Conservation (phyloP, 257 asterid genomes). For the Nicotiana paniculata region DNA sequence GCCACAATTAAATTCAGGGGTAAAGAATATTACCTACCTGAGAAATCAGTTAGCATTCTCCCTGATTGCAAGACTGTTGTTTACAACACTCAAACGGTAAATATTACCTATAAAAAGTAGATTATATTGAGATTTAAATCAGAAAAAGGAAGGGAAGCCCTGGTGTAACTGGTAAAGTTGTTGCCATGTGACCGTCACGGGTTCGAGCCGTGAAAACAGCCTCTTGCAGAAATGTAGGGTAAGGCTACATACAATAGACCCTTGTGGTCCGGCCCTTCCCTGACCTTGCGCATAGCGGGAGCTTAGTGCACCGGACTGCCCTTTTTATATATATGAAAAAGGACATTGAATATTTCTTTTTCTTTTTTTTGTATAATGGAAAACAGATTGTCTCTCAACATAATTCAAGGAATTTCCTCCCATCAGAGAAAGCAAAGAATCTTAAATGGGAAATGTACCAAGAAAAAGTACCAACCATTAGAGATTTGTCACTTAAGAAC, state of each 20-base stretch:
- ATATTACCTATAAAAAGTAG: neutral
- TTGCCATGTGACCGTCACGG: too few species aligned
- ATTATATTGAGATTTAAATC: neutral
- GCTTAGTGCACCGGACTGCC: too few species aligned
- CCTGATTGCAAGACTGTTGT: slow-evolving; percentile 80
- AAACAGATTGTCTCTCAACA: slow-evolving; percentile 55
- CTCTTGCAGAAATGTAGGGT: too few species aligned
- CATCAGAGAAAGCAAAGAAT: slow-evolving; percentile 26
- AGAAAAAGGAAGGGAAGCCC: too few species aligned
- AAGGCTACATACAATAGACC: too few species aligned
- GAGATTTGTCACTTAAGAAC: slow-evolving; percentile 30
- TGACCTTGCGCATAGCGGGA: too few species aligned
- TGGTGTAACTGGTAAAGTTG: too few species aligned
- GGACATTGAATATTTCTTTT: neutral
- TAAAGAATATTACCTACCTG: slow-evolving; percentile 40
- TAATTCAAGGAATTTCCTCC: slow-evolving; percentile 43
- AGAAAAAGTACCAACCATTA: slow-evolving; percentile 37
- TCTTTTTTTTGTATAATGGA: neutral
- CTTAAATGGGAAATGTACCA: slow-evolving; percentile 45
- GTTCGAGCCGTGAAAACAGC: too few species aligned
- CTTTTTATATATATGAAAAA: neutral
- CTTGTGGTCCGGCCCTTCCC: too few species aligned
- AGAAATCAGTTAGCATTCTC: slow-evolving; percentile 58
- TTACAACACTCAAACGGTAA: slow-evolving; percentile 62
- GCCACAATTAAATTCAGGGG: slow-evolving; percentile 45